phyloP scores from a whole-genome alignment of 805 yeast genomes.

The Blastobotrys terrestris region DNA sequence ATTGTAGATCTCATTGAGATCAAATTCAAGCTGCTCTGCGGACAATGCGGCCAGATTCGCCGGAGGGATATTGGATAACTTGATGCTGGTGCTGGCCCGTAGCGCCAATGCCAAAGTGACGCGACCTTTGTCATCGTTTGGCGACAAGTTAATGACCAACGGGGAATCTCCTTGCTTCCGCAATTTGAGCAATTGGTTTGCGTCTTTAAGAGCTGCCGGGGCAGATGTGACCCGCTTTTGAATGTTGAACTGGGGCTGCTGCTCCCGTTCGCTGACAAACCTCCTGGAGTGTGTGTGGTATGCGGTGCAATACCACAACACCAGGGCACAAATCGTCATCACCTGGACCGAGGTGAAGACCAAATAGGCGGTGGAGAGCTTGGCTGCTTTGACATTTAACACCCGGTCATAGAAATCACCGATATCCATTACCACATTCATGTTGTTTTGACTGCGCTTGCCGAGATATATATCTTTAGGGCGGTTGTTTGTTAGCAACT shows the following conservation, averaged over 20 bases:
- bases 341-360: neutral
- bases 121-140: neutral
- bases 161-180: neutral
- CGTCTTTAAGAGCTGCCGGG: neutral
- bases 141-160: neutral
- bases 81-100: neutral
- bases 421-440: neutral
- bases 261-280: too few relatives aligned
- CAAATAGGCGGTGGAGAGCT: neutral
- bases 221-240: neutral
- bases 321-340: neutral
- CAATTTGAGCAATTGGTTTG: neutral
- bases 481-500: neutral
- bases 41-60: neutral
- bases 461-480: neutral
- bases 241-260: too few relatives aligned
- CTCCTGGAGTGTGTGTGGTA: neutral
- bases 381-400: neutral
- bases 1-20: neutral
- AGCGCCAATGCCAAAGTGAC: neutral
- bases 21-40: neutral
- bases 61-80: neutral
- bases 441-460: neutral
- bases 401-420: neutral
- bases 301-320: neutral